Conservation (phyloP, 2,329 filamentous ascomycete species). For the Acrodontium crateriforme region DNA sequence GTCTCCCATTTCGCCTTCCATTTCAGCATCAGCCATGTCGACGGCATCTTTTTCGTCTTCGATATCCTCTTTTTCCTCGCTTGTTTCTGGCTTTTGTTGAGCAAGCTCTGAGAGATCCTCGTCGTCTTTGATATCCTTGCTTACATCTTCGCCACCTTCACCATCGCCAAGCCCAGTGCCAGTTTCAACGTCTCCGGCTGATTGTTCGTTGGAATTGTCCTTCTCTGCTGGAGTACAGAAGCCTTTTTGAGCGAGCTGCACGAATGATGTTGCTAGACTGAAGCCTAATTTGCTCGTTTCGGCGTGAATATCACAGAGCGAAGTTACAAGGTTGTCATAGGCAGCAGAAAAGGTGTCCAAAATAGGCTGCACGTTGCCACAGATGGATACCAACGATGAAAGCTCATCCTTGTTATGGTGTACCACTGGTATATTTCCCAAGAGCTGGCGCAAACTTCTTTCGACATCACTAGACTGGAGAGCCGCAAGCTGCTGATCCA, state of each 20-base stretch:
- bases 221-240: conserved; percentile 87
- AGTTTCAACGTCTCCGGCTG: conserved; percentile 65
- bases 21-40: conserved; percentile 84
- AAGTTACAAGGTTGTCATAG: background rate
- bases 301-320: conserved; percentile 1
- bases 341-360: conserved; percentile 13
- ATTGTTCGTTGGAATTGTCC: conserved; percentile 26
- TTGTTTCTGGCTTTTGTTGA: conserved; percentile 53
- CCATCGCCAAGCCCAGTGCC: conserved; percentile 92
- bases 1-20: conserved; percentile 73
- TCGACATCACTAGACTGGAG: conserved; percentile 1
- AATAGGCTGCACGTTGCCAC: conserved; percentile 1
- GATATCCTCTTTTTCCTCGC: conserved; percentile 45
- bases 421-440: background rate
- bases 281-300: conserved; percentile 18
- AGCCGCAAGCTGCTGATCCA: conserved; percentile 1
- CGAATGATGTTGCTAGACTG: conserved; percentile 62
- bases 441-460: background rate
- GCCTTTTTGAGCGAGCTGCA: conserved; percentile 65
- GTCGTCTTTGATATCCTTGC: conserved; percentile 87
- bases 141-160: conserved; percentile 92
- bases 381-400: background rate
- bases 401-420: background rate
- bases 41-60: conserved; percentile 74
- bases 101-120: conserved; percentile 88